Percentiles rank a stretch among this genome's conserved stretches.
Evolutionary conservation across 2,329 filamentous ascomycete genomes (phyloP).

Genomic region (Botrytis fabae): DNA sequence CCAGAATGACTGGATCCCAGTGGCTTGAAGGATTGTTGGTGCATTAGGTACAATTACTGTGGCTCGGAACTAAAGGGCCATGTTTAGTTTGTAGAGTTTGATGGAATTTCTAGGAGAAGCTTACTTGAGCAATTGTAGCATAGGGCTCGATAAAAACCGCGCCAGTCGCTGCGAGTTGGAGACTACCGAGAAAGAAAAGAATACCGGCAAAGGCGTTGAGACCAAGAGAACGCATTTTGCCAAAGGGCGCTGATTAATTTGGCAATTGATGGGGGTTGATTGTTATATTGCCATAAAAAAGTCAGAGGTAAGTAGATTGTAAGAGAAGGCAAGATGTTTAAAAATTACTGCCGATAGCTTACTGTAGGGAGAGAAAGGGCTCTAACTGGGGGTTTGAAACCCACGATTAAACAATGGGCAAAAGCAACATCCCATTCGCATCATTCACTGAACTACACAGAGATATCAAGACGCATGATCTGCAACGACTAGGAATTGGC

Average conservation of each 20-base stretch:
- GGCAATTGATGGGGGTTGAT: no score
- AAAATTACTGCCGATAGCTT: no score
- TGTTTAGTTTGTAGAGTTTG: not conserved
- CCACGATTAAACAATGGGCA: not conserved
- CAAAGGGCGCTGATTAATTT: not conserved
- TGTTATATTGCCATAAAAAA: not conserved
- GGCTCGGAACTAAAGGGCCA: not conserved
- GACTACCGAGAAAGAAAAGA: not conserved
- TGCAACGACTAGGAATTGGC: not conserved
- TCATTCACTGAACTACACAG: not conserved
- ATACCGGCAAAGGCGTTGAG: not conserved
- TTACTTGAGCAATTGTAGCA: not conserved
- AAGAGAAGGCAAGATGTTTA: not conserved
- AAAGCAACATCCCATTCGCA: not conserved
- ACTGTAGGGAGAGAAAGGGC: not conserved
- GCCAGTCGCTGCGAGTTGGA: not conserved
- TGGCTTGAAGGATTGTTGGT: constrained; percentile 8
- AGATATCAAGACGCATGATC: no score
- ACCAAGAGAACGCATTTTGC: not conserved
- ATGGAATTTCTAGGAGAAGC: no score
- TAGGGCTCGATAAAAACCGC: not conserved
- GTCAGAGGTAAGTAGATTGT: no score
- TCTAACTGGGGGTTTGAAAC: not conserved
- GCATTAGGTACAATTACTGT: not conserved
- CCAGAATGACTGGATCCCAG: constrained; percentile 8